Base-by-base conservation (phyloP, 768 basidiomycete genomes). In the Myochromella boudieri region DNA sequence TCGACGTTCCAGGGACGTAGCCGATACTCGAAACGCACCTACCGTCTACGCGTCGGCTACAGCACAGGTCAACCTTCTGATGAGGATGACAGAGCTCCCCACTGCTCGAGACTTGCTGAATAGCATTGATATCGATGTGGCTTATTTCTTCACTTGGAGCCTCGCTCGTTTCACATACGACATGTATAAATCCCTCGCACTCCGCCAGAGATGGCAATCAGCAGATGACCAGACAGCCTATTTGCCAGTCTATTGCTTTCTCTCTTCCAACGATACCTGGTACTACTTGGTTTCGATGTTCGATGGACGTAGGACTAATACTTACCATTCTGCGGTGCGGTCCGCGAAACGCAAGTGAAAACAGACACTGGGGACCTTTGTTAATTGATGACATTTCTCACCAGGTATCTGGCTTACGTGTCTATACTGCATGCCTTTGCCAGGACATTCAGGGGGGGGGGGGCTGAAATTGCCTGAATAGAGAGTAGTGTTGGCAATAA, bases 261-360 rank as follows among this genome's bases (percentile, higher is more conserved):
- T 20, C 42, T 2, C 33, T 43, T n/a, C 17, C 2, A 17, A n/a
- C 22, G 42, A 43, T 20, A 9, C 6, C 17, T 28, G 28, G 42
- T 31, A 43, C 33, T 11, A 21, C 27, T 32, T 43, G 42, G 42
- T 4, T 43, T 21, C 42, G 42, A 31, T 20, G 28, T 10, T 43
- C 28, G 24, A 17, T 43, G 28, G 28, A 32, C 20, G 42, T 18
- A 21, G 42, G 27, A 7, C 18, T 31, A 7, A n/a, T 32, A 4
- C 27, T 43, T 28, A 31, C 6, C 3, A 43, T 43, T 22, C 42
- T 31, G n/a, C 29, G 42, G 10, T 32, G 18, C n/a, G 40, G 26
- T 3, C 42, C 29, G 31, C 42, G 11, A 12, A 15, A 9, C 21
- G 18, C 42, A 8, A 21, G 11, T 24, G 37, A 39, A n/a, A n/a